Evolutionary conservation across 352 stramenopile species (phyloP).

Genomic region (Phytophthora pisi): DNA sequence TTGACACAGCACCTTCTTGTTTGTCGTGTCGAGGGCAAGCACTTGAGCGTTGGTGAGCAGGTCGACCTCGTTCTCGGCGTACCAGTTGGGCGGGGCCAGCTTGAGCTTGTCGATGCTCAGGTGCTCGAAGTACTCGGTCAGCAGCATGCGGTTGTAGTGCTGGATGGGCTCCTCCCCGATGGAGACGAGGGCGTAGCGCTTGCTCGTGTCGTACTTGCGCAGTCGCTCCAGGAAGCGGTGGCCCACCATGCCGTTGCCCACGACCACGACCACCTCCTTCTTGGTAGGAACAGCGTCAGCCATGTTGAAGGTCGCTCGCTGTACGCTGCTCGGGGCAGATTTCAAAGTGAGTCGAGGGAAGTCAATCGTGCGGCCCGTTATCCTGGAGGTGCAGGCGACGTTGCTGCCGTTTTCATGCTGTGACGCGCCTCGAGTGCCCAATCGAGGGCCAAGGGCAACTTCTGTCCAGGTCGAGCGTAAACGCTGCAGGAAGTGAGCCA

Average conservation of each 20-base stretch:
- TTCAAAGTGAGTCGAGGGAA: constrained; percentile 21
- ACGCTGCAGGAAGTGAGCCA: constrained; percentile 5
- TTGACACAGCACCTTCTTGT: constrained; percentile 73
- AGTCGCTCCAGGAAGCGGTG: constrained; percentile 89
- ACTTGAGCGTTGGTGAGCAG: constrained; percentile 81
- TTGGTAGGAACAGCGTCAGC: constrained; percentile 6
- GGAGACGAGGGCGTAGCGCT: constrained; percentile 80
- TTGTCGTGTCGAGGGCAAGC: constrained; percentile 71
- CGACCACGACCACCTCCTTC: constrained; percentile 82
- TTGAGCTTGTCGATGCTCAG: constrained; percentile 84
- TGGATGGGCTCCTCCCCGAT: constrained; percentile 92
- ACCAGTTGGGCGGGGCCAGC: constrained; percentile 89
- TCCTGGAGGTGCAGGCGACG: constrained; percentile 6
- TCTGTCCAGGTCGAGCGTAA: constrained; percentile 25
- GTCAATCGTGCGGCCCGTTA: constrained; percentile 8
- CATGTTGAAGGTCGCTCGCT: constrained; percentile 20
- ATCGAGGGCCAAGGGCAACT: constrained; percentile 23
- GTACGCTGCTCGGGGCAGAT: constrained; percentile 11
- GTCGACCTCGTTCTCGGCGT: constrained; percentile 80
- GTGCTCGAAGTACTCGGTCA: constrained; percentile 94
- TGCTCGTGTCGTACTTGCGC: constrained; percentile 58
- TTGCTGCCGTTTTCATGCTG: neutral
- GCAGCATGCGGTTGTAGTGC: constrained; percentile 93
- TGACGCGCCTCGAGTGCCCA: constrained; percentile 39
- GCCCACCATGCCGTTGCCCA: constrained; percentile 93